Evolutionary conservation across 768 basidiomycete species (phyloP).

Genomic region (Russula sp.): DNA sequence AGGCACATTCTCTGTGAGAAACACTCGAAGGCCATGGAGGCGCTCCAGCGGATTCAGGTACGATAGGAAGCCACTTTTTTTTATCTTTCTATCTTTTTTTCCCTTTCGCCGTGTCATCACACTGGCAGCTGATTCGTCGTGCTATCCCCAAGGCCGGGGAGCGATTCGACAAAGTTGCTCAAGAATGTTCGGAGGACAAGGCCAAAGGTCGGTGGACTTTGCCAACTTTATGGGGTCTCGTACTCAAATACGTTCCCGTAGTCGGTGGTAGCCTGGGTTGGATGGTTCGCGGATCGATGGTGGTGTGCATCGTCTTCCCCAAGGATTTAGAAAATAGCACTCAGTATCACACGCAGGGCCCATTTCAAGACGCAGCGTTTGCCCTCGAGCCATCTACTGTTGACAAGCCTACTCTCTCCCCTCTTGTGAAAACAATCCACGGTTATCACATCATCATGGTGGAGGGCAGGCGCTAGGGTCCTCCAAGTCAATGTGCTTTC

Average conservation of each 20-base stretch:
- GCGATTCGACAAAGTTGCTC: slow-evolving; percentile 82
- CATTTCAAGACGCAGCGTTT: slow-evolving; percentile 89
- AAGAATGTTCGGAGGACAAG: slow-evolving; percentile 89
- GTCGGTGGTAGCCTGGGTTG: slow-evolving; percentile 84
- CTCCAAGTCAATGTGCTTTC: not conserved
- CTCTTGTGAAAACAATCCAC: slow-evolving; percentile 75
- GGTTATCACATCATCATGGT: slow-evolving; percentile 93
- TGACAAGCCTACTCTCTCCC: slow-evolving; percentile 67
- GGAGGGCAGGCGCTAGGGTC: slow-evolving; percentile 58
- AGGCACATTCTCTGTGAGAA: slow-evolving; percentile 88
- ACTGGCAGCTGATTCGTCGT: not conserved
- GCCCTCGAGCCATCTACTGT: slow-evolving; percentile 70
- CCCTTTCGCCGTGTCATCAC: not conserved
- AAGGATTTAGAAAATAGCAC: not conserved
- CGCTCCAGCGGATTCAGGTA: slow-evolving; percentile 74
- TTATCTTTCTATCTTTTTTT: not conserved
- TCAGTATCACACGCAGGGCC: slow-evolving; percentile 34
- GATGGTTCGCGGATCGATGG: slow-evolving; percentile 86
- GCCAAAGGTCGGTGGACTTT: slow-evolving; percentile 55
- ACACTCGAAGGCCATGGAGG: slow-evolving; percentile 73
- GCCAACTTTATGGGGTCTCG: not conserved
- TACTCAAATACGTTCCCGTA: slow-evolving; percentile 28
- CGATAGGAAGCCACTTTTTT: not conserved
- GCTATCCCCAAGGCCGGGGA: slow-evolving; percentile 57
- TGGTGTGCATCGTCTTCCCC: slow-evolving; percentile 37